Evolutionary conservation across 2,329 filamentous ascomycete genomes (phyloP).

Genomic region (Pseudocercospora vitis): DNA sequence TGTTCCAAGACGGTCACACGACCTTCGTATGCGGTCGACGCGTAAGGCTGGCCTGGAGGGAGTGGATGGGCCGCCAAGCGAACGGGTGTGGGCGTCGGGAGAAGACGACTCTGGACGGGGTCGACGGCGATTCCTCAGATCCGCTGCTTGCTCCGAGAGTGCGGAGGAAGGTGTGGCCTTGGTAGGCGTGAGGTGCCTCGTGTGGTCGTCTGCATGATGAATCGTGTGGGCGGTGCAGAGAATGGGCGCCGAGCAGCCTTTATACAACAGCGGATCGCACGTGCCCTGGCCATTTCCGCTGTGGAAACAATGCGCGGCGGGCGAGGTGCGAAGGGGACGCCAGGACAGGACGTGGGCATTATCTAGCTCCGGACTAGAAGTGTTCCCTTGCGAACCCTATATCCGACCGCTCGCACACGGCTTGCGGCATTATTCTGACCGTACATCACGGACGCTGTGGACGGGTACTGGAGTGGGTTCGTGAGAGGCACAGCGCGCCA

Average conservation of each 20-base stretch:
- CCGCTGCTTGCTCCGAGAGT: slow-evolving; percentile 54
- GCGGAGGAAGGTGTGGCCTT: slow-evolving; percentile 48
- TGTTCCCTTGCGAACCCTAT: slow-evolving; percentile 2
- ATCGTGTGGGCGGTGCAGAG: slow-evolving; percentile 28
- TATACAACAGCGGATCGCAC: slow-evolving; percentile 6
- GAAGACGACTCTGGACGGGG: slow-evolving; percentile 23
- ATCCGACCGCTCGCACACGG: background rate
- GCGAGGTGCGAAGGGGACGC: background rate
- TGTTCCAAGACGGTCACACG: slow-evolving; percentile 21
- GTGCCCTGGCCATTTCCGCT: slow-evolving; percentile 4
- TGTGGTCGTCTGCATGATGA: slow-evolving; percentile 22
- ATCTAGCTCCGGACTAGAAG: slow-evolving; percentile 3
- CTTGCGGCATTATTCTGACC: background rate
- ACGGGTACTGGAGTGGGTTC: too few species aligned
- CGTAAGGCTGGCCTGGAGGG: slow-evolving; percentile 13
- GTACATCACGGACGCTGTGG: too few species aligned
- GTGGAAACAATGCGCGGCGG: background rate
- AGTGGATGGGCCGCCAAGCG: slow-evolving; percentile 22
- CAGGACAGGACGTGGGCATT: slow-evolving; percentile 4
- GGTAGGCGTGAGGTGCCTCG: slow-evolving; percentile 39
- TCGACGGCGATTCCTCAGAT: background rate
- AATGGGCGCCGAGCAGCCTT: slow-evolving; percentile 11
- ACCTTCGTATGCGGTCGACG: slow-evolving; percentile 1
- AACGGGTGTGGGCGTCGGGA: slow-evolving; percentile 12
- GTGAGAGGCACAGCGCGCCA: background rate